Evolutionary conservation across 306 rosid genomes (phyloP).

Genomic region (Luffa aegyptiaca): DNA sequence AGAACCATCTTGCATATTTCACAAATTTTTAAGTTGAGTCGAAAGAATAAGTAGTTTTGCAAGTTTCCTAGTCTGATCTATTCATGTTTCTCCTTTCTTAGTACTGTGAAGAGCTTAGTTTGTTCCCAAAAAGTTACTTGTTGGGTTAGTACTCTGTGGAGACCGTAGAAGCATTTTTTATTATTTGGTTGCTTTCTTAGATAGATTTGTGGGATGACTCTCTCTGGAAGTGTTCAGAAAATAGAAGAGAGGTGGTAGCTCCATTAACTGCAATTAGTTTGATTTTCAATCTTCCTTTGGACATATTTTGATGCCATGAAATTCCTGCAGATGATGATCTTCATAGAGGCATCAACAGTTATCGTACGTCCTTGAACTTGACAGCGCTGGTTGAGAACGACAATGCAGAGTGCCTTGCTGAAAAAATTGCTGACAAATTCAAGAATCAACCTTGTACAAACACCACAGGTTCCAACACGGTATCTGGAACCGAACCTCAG

Average conservation of each 20-base stretch:
- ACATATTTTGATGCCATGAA: neutral
- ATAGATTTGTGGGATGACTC: neutral
- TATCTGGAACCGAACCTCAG: conserved; percentile 81
- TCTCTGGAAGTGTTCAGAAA: neutral
- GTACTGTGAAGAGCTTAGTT: neutral
- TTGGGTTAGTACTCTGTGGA: neutral
- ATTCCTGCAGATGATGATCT: conserved; percentile 53
- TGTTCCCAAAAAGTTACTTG: neutral
- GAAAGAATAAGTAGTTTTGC: neutral
- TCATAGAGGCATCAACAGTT: conserved; percentile 54
- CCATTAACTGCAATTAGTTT: neutral
- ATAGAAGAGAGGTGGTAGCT: neutral
- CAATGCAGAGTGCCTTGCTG: conserved; percentile 78
- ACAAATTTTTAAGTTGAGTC: neutral
- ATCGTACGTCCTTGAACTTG: conserved; percentile 52
- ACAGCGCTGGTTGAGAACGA: conserved; percentile 37
- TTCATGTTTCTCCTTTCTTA: neutral
- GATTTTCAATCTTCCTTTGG: neutral
- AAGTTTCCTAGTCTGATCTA: neutral
- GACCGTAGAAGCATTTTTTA: neutral
- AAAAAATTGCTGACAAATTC: conserved; percentile 66
- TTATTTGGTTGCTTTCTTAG: neutral
- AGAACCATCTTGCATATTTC: neutral
- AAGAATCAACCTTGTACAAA: conserved; percentile 74
- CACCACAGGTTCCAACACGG: conserved; percentile 81